Conservation (phyloP, 441 rosid genomes). For the Pelargonium australe region DNA sequence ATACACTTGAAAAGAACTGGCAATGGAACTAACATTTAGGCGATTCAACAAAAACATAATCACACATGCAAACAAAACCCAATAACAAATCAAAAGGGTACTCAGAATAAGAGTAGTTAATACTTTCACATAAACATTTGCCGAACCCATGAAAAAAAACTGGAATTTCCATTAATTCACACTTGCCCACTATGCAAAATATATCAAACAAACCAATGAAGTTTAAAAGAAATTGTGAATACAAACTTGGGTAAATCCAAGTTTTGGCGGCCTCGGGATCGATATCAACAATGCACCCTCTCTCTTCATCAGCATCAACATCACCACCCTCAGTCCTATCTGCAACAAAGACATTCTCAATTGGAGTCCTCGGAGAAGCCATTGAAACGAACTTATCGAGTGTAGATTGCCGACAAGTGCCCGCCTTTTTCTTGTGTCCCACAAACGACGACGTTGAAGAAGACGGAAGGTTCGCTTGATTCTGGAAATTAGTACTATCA, state of each 20-base stretch:
- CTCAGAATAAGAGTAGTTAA: neutral
- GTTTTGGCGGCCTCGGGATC: constrained; percentile 72
- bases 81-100: neutral
- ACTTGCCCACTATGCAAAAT: neutral
- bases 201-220: neutral
- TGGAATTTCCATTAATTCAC: neutral
- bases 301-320: constrained; percentile 24
- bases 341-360: constrained; percentile 19
- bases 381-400: constrained; percentile 54
- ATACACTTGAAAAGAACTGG: no score
- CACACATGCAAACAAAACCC: no score
- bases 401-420: constrained; percentile 51
- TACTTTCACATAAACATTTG: neutral
- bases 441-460: constrained; percentile 12
- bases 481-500: constrained; percentile 21
- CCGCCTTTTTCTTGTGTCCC: constrained; percentile 18
- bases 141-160: neutral
- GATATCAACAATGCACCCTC: constrained; percentile 34
- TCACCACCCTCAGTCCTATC: constrained; percentile 13
- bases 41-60: no score
- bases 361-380: constrained; percentile 15
- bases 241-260: constrained; percentile 84
- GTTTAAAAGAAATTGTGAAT: constrained; percentile 11
- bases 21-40: no score
- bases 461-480: constrained; percentile 13